phyloP scores from a whole-genome alignment of 306 rosid species.

The Trifolium dubium region DNA sequence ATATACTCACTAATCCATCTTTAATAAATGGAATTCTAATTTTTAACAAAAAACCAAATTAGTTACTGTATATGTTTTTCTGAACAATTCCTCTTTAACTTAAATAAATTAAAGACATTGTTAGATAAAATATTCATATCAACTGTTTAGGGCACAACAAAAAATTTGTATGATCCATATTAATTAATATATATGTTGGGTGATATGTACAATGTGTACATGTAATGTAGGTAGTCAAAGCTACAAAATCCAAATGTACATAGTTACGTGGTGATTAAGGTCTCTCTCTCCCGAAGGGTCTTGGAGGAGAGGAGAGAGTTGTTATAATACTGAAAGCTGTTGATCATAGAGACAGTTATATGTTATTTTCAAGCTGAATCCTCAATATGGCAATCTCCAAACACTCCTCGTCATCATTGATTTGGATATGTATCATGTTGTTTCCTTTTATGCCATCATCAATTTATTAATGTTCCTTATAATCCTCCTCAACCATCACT shows the following conservation, averaged over 20 bases:
- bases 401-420: constrained; percentile 11
- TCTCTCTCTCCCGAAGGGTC: not conserved
- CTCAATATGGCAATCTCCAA: constrained; percentile 1
- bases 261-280: constrained; percentile 37
- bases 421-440: constrained; percentile 22
- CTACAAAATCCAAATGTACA: not conserved
- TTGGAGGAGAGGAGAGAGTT: too few species aligned
- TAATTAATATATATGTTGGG: not conserved
- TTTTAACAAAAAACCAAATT: too few species aligned
- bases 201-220: not conserved
- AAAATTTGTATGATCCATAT: too few species aligned
- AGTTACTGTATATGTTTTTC: too few species aligned
- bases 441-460: constrained; percentile 21
- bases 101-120: too few species aligned
- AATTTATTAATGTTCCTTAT: constrained; percentile 5
- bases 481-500: constrained; percentile 33
- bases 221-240: not conserved
- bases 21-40: too few species aligned
- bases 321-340: not conserved
- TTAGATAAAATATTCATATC: too few species aligned
- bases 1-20: too few species aligned
- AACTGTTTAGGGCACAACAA: too few species aligned
- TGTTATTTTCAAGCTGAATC: constrained; percentile 30
- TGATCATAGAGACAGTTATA: constrained; percentile 6
- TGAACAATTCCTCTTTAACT: not conserved